Percentiles rank a stretch among this genome's conserved stretches.
Evolutionary conservation across 1,284 basidiomycete species (phyloP).

Genomic region (Apiotrichum mycotoxinovorans): DNA sequence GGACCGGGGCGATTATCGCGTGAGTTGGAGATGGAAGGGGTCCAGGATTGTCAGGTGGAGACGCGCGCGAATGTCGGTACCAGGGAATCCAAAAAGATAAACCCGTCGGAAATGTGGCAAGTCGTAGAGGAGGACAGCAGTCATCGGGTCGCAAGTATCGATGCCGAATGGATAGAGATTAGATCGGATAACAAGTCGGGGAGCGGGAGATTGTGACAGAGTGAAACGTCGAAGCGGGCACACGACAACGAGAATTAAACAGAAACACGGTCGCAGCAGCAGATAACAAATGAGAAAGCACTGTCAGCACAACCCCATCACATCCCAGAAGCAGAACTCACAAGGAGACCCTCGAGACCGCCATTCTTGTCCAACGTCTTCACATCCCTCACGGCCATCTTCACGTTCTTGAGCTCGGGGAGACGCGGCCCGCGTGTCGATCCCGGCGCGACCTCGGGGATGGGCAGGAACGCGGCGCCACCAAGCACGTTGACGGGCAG

Average conservation of each 20-base stretch:
- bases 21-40: background rate
- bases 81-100: too few species aligned
- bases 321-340: constrained; percentile 23
- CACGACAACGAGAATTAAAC: too few species aligned
- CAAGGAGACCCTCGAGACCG: constrained; percentile 47
- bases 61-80: too few species aligned
- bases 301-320: background rate
- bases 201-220: background rate
- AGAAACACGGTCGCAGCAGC: background rate
- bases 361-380: constrained; percentile 46
- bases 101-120: too few species aligned
- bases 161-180: background rate
- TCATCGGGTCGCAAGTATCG: too few species aligned
- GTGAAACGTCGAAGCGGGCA: too few species aligned
- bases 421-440: background rate
- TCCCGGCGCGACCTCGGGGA: background rate
- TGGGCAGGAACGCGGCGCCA: constrained; percentile 5
- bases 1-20: too few species aligned
- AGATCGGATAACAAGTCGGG: background rate
- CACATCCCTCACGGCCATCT: constrained; percentile 38
- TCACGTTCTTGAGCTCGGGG: constrained; percentile 33
- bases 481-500: constrained; percentile 34
- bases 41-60: too few species aligned
- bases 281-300: background rate
- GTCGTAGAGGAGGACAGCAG: too few species aligned